These are phyloP conservation scores for Penicillium paneum DNA, from an alignment of 2,329 filamentous ascomycete species.

Conservation along the genomic window DNA sequence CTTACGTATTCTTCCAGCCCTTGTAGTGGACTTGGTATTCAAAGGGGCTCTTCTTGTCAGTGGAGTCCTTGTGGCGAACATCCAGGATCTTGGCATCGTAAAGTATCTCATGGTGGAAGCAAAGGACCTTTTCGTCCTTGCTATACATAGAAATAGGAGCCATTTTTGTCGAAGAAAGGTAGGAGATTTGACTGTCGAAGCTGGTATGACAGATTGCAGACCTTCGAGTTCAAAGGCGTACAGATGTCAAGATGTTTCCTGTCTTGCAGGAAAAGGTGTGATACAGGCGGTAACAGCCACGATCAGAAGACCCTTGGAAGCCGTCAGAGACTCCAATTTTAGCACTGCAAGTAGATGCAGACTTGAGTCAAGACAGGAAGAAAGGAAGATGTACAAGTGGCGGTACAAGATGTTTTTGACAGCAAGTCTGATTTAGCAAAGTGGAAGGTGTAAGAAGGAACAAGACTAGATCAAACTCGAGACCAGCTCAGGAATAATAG, in stretches of 20 bases:
- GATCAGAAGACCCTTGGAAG: neutral
- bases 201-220: neutral
- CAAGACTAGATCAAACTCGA: neutral
- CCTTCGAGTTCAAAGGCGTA: neutral
- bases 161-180: slow-evolving; percentile 53
- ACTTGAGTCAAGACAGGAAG: neutral
- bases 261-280: slow-evolving; percentile 1
- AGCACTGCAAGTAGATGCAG: neutral
- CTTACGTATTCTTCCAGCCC: slow-evolving; percentile 95
- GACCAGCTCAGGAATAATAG: neutral
- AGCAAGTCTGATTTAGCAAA: neutral
- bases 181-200: neutral
- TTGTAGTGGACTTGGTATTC: slow-evolving; percentile 97
- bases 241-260: neutral
- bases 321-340: neutral
- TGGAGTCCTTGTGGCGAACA: slow-evolving; percentile 59
- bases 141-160: slow-evolving; percentile 57
- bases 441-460: neutral
- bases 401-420: neutral
- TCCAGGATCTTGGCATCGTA: slow-evolving; percentile 97
- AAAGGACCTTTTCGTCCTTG: slow-evolving; percentile 88
- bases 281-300: neutral
- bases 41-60: slow-evolving; percentile 69
- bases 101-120: slow-evolving; percentile 94
- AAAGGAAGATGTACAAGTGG: neutral